Evolutionary conservation across 2,329 filamentous ascomycete species (phyloP).

Genomic region (Raffaelea ambrosiae): DNA sequence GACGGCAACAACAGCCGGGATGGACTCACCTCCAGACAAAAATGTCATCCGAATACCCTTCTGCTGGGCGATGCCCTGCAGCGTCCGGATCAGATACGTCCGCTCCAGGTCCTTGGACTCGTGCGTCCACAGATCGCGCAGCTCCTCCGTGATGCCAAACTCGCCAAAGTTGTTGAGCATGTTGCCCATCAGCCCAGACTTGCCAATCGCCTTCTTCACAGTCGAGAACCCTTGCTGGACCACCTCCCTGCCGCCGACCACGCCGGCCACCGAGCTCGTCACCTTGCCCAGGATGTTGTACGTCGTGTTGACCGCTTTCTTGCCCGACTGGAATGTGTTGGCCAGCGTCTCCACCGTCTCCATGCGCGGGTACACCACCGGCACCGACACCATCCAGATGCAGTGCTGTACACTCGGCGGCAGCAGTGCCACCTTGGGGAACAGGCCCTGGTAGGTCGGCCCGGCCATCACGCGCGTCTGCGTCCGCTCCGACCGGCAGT

Average conservation of each 20-base stretch:
- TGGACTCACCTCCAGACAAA: conserved; percentile 66
- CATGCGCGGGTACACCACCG: conserved; percentile 80
- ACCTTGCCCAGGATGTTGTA: conserved; percentile 96
- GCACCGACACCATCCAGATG: conserved; percentile 90
- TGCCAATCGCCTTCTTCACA: conserved; percentile 94
- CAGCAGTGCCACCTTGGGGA: conserved; percentile 86
- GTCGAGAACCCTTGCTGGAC: conserved; percentile 89
- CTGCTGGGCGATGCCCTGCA: conserved; percentile 91
- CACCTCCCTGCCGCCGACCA: conserved; percentile 89
- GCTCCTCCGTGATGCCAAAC: conserved; percentile 85
- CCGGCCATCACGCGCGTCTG: conserved; percentile 90
- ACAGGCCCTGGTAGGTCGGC: conserved; percentile 92
- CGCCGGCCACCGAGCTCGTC: conserved; percentile 87
- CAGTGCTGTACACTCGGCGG: conserved; percentile 94
- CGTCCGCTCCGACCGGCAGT: conserved; percentile 86
- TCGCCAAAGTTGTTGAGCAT: conserved; percentile 95
- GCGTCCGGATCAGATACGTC: conserved; percentile 90
- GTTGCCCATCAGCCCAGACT: conserved; percentile 89
- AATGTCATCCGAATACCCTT: conserved; percentile 97
- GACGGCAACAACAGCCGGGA: background rate
- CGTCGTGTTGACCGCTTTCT: conserved; percentile 91
- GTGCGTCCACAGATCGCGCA: conserved; percentile 97
- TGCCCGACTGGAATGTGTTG: conserved; percentile 85
- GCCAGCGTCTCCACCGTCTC: conserved; percentile 88
- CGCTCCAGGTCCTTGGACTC: conserved; percentile 95